Conservation (phyloP, 371 early-diverging fungal genomes). For the Globomyces sp. region DNA sequence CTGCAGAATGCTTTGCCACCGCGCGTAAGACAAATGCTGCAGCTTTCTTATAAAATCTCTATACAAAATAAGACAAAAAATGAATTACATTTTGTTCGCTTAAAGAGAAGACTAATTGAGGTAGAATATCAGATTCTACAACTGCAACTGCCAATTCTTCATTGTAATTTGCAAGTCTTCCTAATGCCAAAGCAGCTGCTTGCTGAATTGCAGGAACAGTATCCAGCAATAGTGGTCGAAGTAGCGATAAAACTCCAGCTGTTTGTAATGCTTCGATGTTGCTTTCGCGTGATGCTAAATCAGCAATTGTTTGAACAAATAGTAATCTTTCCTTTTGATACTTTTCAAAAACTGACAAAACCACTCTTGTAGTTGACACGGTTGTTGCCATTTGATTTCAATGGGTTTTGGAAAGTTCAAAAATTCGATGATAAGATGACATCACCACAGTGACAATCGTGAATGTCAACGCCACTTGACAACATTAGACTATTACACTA, state of each 20-base stretch:
- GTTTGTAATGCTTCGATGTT: conserved; percentile 53
- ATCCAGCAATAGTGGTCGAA: conserved; percentile 54
- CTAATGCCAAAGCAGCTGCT: conserved; percentile 56
- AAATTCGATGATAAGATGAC: background rate
- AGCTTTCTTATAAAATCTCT: conserved; percentile 59
- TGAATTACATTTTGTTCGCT: conserved; percentile 48
- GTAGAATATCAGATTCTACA: conserved; percentile 52
- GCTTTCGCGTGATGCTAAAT: conserved; percentile 53
- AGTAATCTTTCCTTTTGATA: conserved; percentile 55
- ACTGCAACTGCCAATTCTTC: conserved; percentile 50
- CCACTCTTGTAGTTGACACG: conserved; percentile 37
- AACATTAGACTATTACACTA: too few relatives aligned
- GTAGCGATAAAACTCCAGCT: conserved; percentile 48
- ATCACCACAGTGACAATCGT: too few relatives aligned
- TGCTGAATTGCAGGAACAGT: conserved; percentile 57
- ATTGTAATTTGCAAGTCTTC: conserved; percentile 54
- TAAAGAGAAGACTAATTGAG: conserved; percentile 51
- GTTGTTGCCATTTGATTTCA: conserved; percentile 7
- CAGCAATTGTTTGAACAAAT: conserved; percentile 57
- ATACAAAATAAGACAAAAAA: background rate
- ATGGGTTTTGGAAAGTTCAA: background rate
- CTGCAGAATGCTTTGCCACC: conserved; percentile 54
- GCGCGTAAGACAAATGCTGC: conserved; percentile 57
- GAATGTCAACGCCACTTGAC: too few relatives aligned
- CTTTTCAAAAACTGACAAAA: conserved; percentile 51